These are phyloP conservation scores for Tetrahymena borealis DNA, from an alignment of 73 alveolate genomes.

Conservation along the genomic window DNA sequence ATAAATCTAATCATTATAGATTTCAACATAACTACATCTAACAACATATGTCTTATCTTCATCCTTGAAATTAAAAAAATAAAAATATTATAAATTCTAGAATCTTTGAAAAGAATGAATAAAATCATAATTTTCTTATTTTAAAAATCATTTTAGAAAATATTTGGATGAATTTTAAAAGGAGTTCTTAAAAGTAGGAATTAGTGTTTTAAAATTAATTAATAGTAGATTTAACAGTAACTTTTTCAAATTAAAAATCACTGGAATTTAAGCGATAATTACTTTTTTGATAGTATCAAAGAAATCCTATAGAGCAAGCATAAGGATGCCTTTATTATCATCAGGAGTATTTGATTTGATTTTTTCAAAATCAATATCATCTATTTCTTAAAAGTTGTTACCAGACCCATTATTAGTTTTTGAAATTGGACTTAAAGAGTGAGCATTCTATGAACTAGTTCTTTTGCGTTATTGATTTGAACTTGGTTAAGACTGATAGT, in stretches of 20 bases:
- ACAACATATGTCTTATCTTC: constrained; percentile 49
- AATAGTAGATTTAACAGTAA: background rate
- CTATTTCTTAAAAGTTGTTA: background rate
- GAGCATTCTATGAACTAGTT: background rate
- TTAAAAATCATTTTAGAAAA: background rate
- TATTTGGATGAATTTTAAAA: background rate
- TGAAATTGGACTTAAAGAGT: background rate
- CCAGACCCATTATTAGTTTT: too few species aligned
- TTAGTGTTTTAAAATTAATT: background rate
- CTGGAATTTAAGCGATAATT: background rate
- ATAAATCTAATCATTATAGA: constrained; percentile 89
- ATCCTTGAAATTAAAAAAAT: constrained; percentile 6
- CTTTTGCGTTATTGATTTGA: background rate
- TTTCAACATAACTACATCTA: constrained; percentile 87
- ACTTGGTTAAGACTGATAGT: background rate
- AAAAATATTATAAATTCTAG: background rate
- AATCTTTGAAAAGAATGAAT: background rate
- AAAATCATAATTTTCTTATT: background rate
- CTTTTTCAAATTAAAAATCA: background rate
- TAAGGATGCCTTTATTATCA: constrained; percentile 25
- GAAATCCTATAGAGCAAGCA: constrained; percentile 6
- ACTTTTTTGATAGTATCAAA: constrained; percentile 11
- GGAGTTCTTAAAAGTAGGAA: too few species aligned
- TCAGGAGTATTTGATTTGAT: background rate
- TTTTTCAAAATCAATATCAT: background rate